phyloP scores from a whole-genome alignment of 306 rosid genomes.

The Quercus mongolica region DNA sequence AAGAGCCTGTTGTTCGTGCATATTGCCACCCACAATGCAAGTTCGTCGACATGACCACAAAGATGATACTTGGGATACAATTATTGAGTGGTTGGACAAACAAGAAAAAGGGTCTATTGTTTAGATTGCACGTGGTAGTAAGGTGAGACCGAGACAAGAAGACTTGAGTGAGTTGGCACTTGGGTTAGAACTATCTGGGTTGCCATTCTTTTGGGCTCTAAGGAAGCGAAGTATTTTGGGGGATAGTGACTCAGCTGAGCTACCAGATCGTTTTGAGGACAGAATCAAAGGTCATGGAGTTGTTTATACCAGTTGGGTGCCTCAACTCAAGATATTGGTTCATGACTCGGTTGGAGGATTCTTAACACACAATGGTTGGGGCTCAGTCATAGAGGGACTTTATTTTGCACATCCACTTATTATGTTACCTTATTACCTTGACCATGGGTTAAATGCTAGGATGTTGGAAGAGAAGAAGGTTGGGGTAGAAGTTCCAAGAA shows the following conservation, averaged over 20 bases:
- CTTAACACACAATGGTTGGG: constrained; percentile 54
- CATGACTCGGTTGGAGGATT: constrained; percentile 47
- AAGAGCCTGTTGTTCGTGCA: constrained; percentile 4
- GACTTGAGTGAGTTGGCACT: constrained; percentile 36
- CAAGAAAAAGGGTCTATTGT: constrained; percentile 36
- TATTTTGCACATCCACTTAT: constrained; percentile 1
- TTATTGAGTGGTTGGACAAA: constrained; percentile 14
- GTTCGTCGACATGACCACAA: constrained; percentile 1
- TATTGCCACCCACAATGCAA: constrained; percentile 21
- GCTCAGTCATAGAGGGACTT: constrained; percentile 36
- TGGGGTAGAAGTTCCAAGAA: too few species aligned
- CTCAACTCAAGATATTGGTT: constrained; percentile 44
- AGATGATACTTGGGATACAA: constrained; percentile 2
- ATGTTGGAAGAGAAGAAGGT: constrained; percentile 20
- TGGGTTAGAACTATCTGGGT: constrained; percentile 45
- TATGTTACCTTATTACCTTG: constrained; percentile 5
- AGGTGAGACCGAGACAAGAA: constrained; percentile 13
- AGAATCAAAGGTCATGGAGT: constrained; percentile 35
- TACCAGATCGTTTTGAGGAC: constrained; percentile 51
- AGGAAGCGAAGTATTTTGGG: constrained; percentile 12
- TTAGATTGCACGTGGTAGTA: constrained; percentile 54
- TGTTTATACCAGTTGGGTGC: constrained; percentile 60
- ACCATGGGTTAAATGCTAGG: constrained; percentile 28
- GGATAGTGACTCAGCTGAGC: constrained; percentile 17
- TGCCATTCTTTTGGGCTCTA: constrained; percentile 59